Evolutionary conservation across 768 basidiomycete genomes (phyloP), one percentile per base, ranked within the genome.

Genomic region (Kwoniella shandongensis): DNA sequence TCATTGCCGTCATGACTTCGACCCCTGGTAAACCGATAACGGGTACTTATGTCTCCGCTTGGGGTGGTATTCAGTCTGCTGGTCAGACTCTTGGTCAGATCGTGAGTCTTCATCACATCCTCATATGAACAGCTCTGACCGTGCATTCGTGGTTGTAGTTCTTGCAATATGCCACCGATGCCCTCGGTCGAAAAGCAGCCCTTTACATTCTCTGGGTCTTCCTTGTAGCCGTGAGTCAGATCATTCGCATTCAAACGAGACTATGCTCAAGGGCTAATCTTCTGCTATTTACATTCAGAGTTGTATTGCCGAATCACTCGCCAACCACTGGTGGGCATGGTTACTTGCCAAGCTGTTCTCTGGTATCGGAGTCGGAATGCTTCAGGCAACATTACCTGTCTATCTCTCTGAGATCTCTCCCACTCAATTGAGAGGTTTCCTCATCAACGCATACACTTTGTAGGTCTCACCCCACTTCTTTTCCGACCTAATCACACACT

Each of bases 391-490:
- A 5, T 18, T 62, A 10, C 66, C 66, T 15, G 44, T 65, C 23
- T 68, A 65, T 49, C 57, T 68, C 29, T 32, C 59, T 3, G 66
- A 68, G 53, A 53, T 57, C 13, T 18, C 47, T 4, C 66, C 66
- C 1, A 51, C 51, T 12, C 57, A 61, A 23, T 36, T 63, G 20
- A 50, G 66, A 44, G 66, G 66, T 39, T 60, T 65, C 48, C 39
- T 65, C 15, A 60, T 62, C 54, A 61, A 65, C 30, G 56, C 63
- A 12, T 69, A 69, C 42, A 44, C 54, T 26, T 63, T 60, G 60
- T 65, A 29, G 51, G 57, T 62, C 10, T 8, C 40, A 17, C n/a
- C 8, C 40, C 8, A 42, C n/a, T 8, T 8, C 7, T 42, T 42
- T 17, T 42, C n/a, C n/a, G 40, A 42, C 7, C 40, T 42, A 7